Evolutionary conservation across 306 rosid species (phyloP), one percentile per base, ranked within the genome.

Genomic region (Gynostemma pentaphyllum): DNA sequence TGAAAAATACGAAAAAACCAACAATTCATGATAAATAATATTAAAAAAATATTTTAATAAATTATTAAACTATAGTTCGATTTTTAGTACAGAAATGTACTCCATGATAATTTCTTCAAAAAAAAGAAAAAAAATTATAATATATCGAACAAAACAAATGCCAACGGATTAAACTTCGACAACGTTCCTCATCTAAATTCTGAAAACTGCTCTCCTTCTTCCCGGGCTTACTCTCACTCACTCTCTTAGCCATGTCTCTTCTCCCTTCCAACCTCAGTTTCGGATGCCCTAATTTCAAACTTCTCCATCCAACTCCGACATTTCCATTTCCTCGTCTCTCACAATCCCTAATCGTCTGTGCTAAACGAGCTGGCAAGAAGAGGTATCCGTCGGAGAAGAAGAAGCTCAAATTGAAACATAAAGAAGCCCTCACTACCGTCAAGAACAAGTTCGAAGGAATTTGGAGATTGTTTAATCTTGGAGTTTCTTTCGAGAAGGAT

Each of bases 321-420:
- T 42, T 56, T 14, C 78, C 73, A 46, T 57, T 5, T 16, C 0
- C 59, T 18, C 77, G 80, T n/a, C 26, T 5, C 76, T 87, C 45
- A 55, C 62, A 85, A 40, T 61, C 61, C 23, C 75, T 63, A 9
- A 24, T 86, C 52, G 34, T 55, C 13, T 79, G 85, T 45, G 84
- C 87, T 5, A 91, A 77, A 83, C 78, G 98, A 68, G 68, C 82
- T 48, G 98, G 98, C 41, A 86, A 76, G 78, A 85, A 68, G 81
- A 71, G 88, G 70, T 92, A 92, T 75, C 98, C 98, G 0, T 92
- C 98, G 5, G 96, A 92, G 86, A 88, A 86, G 81, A 92, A 82
- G 88, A 81, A 76, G 63, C 80, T 92, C 5, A 86, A 69, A 45
- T 45, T 75, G 50, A 88, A 84, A 81, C 81, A 75, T 18, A 84